Percentiles rank a stretch among this genome's conserved stretches.
Evolutionary conservation across 768 basidiomycete species (phyloP).

Genomic region (Naganishia onofrii): DNA sequence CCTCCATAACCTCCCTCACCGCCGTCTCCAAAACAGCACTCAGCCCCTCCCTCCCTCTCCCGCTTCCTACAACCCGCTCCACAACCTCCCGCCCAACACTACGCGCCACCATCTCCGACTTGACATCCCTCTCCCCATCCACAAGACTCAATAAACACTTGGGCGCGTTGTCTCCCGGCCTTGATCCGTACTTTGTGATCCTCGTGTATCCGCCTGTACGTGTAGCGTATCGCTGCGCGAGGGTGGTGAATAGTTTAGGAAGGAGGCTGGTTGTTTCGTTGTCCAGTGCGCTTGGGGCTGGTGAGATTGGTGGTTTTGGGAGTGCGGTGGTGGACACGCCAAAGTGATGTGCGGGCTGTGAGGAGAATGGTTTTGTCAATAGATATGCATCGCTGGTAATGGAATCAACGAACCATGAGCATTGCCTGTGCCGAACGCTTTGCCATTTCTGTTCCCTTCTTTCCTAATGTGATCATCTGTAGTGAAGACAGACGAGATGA

Average conservation of each 20-base stretch:
- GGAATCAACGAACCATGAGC: slow-evolving; percentile 58
- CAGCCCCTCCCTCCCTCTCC: slow-evolving; percentile 32
- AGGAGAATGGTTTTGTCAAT: slow-evolving; percentile 27
- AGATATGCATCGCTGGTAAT: background rate
- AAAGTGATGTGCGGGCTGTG: slow-evolving; percentile 32
- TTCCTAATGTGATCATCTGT: slow-evolving; percentile 81
- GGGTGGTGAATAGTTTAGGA: slow-evolving; percentile 77
- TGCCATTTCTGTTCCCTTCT: slow-evolving; percentile 72
- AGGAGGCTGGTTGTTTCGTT: slow-evolving; percentile 49
- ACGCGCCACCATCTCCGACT: slow-evolving; percentile 81
- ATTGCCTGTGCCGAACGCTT: slow-evolving; percentile 72
- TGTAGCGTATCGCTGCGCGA: slow-evolving; percentile 72
- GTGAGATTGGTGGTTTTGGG: slow-evolving; percentile 46
- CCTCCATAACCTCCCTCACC: slow-evolving; percentile 4
- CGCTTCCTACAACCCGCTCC: slow-evolving; percentile 16
- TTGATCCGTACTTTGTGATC: slow-evolving; percentile 84
- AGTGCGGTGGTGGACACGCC: slow-evolving; percentile 18
- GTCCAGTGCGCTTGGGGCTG: slow-evolving; percentile 35
- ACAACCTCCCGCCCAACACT: slow-evolving; percentile 78
- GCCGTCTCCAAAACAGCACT: background rate
- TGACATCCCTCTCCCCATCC: slow-evolving; percentile 84
- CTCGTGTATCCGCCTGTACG: slow-evolving; percentile 94
- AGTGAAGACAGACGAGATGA: too few species aligned
- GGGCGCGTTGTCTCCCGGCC: slow-evolving; percentile 88
- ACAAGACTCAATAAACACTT: slow-evolving; percentile 90